Evolutionary conservation across 2,329 filamentous ascomycete genomes (phyloP), one percentile per base, ranked within the genome.

Genomic region (Calycina herbarum): DNA sequence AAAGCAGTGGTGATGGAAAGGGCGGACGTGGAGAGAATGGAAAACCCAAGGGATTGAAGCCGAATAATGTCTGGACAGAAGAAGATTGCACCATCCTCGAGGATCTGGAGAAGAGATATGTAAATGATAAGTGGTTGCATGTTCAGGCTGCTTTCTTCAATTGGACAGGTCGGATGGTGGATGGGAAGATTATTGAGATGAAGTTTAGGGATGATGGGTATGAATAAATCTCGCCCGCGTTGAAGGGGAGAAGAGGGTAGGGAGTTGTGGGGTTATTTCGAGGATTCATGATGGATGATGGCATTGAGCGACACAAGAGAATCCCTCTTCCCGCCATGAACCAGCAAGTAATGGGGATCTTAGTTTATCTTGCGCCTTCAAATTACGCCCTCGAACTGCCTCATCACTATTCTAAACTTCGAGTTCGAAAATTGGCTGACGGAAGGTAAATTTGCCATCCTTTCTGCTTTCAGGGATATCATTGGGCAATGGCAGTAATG

Each of bases 141-240:
- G 66, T 77, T 8, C 74, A 76, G 59, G 71, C 72, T 42, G 67
- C 61, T 1, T 76, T 77, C 58, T 76, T 67, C n/a, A 76, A 75
- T 61, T 71, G 68, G 64, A 76, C 75, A 8, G 74, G 73, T 1
- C 65, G 74, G 31, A 75, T 75, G 73, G 62, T 77, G 2, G 62
- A 56, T 11, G 68, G 69, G 40, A 69, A 73, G 57, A 60, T 75
- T 29, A 75, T 76, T 45, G 65, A 75, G 68, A 59, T 58, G 63
- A 77, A 77, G 67, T 77, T 76, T 63, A 68, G 31, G 56, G 62
- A 67, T 31, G 74, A 72, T 69, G 71, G 68, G 11, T 54, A 57
- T 61, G n/a, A 31, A 15, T 40, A 40, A 17, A 13, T 13, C 13
- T 13, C 38, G 13, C 38, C 13, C 13, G 57, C 24, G 17, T 29